A percentile compares a stretch with the other conserved stretches of the same genome.
Conservation (phyloP, 2,329 filamentous ascomycete genomes). For the Colletotrichum coccodes region DNA sequence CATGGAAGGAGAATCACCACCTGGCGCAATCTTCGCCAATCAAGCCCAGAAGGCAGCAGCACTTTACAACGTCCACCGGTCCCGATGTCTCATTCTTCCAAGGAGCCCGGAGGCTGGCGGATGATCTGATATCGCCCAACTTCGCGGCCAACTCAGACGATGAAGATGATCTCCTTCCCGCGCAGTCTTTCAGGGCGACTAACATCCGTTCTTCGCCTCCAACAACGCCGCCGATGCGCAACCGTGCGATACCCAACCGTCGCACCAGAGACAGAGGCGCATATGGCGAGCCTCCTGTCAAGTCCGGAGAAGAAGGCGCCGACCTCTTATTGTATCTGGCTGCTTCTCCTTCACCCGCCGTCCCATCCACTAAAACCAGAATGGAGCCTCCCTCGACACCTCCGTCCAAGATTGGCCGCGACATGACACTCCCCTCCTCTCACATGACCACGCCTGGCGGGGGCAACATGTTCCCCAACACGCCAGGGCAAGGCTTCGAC, state of each 20-base stretch:
- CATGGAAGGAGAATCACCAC: constrained; percentile 82
- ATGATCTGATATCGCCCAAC: constrained; percentile 68
- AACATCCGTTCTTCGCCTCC: constrained; percentile 83
- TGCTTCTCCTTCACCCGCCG: constrained; percentile 88
- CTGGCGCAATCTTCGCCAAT: constrained; percentile 89
- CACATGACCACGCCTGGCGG: constrained; percentile 90
- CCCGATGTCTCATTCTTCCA: constrained; percentile 84
- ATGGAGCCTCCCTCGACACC: constrained; percentile 82
- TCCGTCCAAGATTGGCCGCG: constrained; percentile 70
- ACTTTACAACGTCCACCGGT: constrained; percentile 77
- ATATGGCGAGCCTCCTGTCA: constrained; percentile 56
- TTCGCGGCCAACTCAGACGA: constrained; percentile 77
- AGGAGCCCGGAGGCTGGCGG: constrained; percentile 74
- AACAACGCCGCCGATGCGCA: constrained; percentile 79
- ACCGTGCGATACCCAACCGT: constrained; percentile 56
- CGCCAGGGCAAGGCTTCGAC: constrained; percentile 86
- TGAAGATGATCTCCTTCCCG: constrained; percentile 83
- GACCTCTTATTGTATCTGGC: constrained; percentile 86
- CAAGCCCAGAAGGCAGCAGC: constrained; percentile 78
- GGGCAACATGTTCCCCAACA: constrained; percentile 76
- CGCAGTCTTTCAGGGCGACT: constrained; percentile 76
- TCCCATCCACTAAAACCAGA: constrained; percentile 59
- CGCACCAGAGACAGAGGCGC: constrained; percentile 59
- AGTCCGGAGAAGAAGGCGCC: constrained; percentile 81
- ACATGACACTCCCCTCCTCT: constrained; percentile 78